Evolutionary conservation across 192 early-diverging fungal species (phyloP).

Genomic region (Coemansia sp.): DNA sequence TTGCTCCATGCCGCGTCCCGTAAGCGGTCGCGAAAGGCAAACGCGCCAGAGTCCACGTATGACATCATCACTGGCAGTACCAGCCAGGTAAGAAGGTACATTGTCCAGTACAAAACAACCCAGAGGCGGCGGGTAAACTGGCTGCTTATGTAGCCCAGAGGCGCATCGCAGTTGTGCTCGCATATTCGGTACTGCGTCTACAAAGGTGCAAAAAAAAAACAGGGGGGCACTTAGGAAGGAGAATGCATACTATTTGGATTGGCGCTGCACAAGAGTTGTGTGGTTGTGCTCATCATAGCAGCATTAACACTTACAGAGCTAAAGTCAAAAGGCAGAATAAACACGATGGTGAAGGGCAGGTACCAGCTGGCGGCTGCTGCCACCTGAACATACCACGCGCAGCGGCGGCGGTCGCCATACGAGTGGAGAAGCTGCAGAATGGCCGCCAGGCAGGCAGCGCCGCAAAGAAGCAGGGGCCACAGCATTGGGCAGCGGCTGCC

Average conservation of each 20-base stretch:
- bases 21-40: constrained; percentile 65
- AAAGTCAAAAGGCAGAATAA: constrained; percentile 88
- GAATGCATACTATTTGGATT: constrained; percentile 6
- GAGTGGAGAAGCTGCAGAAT: constrained; percentile 63
- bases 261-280: not conserved
- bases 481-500: constrained; percentile 21
- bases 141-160: constrained; percentile 70
- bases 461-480: constrained; percentile 53
- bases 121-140: constrained; percentile 75
- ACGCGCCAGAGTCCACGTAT: constrained; percentile 85
- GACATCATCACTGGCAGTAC: constrained; percentile 80
- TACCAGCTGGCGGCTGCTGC: constrained; percentile 78
- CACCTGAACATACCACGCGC: constrained; percentile 82
- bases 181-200: constrained; percentile 72
- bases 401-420: constrained; percentile 72
- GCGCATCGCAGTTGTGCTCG: constrained; percentile 65
- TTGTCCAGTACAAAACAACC: constrained; percentile 86
- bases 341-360: constrained; percentile 86
- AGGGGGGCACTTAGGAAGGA: not conserved
- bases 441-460: constrained; percentile 55
- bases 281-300: no score
- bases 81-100: constrained; percentile 82
- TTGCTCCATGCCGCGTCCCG: constrained; percentile 77
- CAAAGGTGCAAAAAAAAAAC: not conserved
- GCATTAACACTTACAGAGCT: constrained; percentile 56